Evolutionary conservation across 1,284 basidiomycete species (phyloP).

Genomic region (Sphagnurus paluster): DNA sequence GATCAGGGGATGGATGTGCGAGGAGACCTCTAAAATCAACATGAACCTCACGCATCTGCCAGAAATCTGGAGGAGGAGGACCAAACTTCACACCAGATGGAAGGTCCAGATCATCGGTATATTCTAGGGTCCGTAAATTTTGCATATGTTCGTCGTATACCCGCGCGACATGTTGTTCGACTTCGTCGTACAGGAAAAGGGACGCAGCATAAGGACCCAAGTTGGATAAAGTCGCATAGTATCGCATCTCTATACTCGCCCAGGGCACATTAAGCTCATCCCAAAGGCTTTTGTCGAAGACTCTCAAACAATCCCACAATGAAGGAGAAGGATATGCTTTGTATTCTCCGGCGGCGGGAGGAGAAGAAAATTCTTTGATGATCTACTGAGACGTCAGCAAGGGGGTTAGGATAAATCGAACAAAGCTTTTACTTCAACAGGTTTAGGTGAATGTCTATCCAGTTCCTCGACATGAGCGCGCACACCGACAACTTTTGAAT

Average conservation of each 20-base stretch:
- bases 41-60: conserved; percentile 50
- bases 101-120: conserved; percentile 16
- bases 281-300: conserved; percentile 43
- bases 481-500: conserved; percentile 74
- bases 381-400: conserved; percentile 38
- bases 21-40: conserved; percentile 53
- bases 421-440: conserved; percentile 57
- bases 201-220: conserved; percentile 47
- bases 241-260: conserved; percentile 56
- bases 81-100: conserved; percentile 15
- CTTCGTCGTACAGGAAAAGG: conserved; percentile 60
- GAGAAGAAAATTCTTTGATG: conserved; percentile 54
- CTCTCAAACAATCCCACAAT: conserved; percentile 53
- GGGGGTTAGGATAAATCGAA: neutral
- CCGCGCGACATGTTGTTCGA: conserved; percentile 46
- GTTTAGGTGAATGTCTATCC: conserved; percentile 57
- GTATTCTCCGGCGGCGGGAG: conserved; percentile 50
- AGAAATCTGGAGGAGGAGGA: conserved; percentile 36
- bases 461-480: conserved; percentile 66
- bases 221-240: conserved; percentile 52
- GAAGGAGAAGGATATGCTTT: conserved; percentile 52
- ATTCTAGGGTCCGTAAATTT: conserved; percentile 10
- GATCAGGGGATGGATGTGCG: conserved; percentile 20
- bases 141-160: conserved; percentile 23
- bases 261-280: conserved; percentile 49